These are phyloP conservation scores for Choiromyces venosus DNA, from an alignment of 495 filamentous ascomycete genomes.

Conservation along the genomic window DNA sequence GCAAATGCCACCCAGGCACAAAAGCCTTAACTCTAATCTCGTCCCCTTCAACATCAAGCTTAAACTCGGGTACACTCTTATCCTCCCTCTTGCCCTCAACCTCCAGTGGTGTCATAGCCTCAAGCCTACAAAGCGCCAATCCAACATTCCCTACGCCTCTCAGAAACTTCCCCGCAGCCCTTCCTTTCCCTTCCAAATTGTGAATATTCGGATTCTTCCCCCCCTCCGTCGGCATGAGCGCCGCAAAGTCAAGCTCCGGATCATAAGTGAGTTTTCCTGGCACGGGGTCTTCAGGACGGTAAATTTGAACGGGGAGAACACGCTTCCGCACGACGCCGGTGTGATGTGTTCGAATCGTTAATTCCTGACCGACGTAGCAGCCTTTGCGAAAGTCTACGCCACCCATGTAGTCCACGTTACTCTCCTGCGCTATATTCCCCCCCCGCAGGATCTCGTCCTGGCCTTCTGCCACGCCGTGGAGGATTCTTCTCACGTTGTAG, in stretches of 20 bases:
- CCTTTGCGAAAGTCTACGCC: constrained; percentile 91
- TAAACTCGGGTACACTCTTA: constrained; percentile 45
- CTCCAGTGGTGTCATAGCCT: constrained; percentile 76
- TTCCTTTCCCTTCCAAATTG: constrained; percentile 50
- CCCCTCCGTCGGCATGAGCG: constrained; percentile 12
- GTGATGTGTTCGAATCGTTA: constrained; percentile 91
- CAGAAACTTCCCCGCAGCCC: constrained; percentile 72
- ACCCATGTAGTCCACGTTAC: constrained; percentile 73
- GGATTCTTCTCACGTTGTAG: constrained; percentile 67
- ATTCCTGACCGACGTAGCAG: constrained; percentile 93
- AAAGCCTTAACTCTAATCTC: constrained; percentile 71
- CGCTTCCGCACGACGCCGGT: constrained; percentile 88
- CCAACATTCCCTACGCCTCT: constrained; percentile 75
- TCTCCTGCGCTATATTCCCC: constrained; percentile 70
- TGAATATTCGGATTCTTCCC: constrained; percentile 41
- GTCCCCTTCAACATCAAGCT: constrained; percentile 42
- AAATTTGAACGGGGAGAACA: constrained; percentile 78
- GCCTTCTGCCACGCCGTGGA: constrained; percentile 79
- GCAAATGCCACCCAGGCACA: constrained; percentile 70
- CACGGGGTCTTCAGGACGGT: constrained; percentile 44
- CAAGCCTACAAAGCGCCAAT: constrained; percentile 78
- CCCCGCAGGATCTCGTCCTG: constrained; percentile 66
- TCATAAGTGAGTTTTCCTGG: constrained; percentile 51
- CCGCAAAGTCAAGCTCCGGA: constrained; percentile 40
- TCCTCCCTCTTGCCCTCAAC: constrained; percentile 48